Evolutionary conservation across 805 yeast genomes (phyloP), one percentile per base, ranked within the genome.

Genomic region (Sporopachydermia lactativora): DNA sequence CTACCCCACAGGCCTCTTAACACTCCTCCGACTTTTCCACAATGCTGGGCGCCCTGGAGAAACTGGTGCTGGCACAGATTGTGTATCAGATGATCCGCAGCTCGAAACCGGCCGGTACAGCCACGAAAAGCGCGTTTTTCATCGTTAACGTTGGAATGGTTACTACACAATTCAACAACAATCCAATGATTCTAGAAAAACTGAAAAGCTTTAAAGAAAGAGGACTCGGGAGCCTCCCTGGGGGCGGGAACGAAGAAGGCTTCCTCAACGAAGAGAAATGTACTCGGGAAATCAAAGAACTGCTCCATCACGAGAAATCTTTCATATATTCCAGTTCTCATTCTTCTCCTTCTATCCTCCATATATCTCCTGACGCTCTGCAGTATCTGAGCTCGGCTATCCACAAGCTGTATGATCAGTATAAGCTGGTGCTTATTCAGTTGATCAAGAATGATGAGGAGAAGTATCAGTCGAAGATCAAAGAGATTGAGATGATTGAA

Each of bases 401-500:
- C 8, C 31, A 24, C n/a, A 46, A 44, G 46, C 45, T 48, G 4
- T 50, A 47, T 39, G 52, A 47, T 34, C 42, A 47, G 28, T 51
- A 46, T 39, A 49, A 46, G 40, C 47, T 50, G 53, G 13, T 15
- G 16, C 17, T 8, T 11, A 3, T 36, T 16, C n/a, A 18, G 14
- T 17, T 15, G 40, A 49, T 57, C 35, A 45, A 46, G 31, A 47
- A 50, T 31, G 59, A 49, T 11, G 73, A 68, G 44, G 45, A 47
- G 24, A 55, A 51, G 13, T 66, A 61, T 49, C 56, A 55, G 35
- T 49, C 41, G 15, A 59, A 58, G 36, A 54, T 57, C 37, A 47
- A 48, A 8, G 71, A 67, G 42, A 65, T 68, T 4, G 62, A 60
- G 17, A 50, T 55, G 46, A 64, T 68, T 13, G 68, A 64, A 39